A percentile compares a stretch with the other conserved stretches of the same genome.
phyloP scores from a whole-genome alignment of 768 basidiomycete species.

The Boletus tylopilopsis region DNA sequence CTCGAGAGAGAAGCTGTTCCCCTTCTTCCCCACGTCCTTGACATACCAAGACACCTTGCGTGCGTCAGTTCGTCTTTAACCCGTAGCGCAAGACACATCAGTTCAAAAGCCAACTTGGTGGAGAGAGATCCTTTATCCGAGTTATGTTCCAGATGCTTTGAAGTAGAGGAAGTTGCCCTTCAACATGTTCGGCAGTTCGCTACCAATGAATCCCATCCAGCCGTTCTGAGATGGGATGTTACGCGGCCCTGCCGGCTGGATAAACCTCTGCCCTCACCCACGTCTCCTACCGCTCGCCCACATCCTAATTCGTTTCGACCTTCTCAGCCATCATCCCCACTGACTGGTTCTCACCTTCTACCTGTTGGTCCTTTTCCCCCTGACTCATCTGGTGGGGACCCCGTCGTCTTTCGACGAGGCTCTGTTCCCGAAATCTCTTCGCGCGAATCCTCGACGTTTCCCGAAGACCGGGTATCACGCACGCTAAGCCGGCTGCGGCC shows the following conservation, averaged over 20 bases:
- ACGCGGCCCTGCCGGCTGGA: neutral
- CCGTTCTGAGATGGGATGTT: constrained; percentile 16
- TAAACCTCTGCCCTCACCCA: constrained; percentile 18
- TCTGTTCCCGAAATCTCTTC: constrained; percentile 26
- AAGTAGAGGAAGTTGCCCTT: constrained; percentile 69
- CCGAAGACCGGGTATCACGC: constrained; percentile 19
- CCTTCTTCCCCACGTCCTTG: constrained; percentile 67
- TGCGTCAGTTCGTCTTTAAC: constrained; percentile 73
- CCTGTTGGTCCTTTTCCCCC: neutral
- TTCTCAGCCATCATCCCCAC: constrained; percentile 30
- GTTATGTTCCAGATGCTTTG: constrained; percentile 58
- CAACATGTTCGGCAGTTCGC: constrained; percentile 62
- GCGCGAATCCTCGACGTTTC: constrained; percentile 5
- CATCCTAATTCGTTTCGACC: constrained; percentile 36
- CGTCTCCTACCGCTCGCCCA: constrained; percentile 13
- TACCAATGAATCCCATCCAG: constrained; percentile 9
- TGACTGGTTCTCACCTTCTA: neutral
- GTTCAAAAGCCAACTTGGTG: constrained; percentile 32
- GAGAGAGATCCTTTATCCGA: constrained; percentile 43
- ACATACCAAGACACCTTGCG: constrained; percentile 76
- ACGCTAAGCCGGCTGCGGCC: constrained; percentile 31
- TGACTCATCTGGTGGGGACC: constrained; percentile 4
- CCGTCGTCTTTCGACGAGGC: constrained; percentile 21
- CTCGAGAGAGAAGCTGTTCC: constrained; percentile 71
- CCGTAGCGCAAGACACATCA: constrained; percentile 50